Conservation (phyloP, 495 filamentous ascomycete genomes). For the Podospora pseudocomata region DNA sequence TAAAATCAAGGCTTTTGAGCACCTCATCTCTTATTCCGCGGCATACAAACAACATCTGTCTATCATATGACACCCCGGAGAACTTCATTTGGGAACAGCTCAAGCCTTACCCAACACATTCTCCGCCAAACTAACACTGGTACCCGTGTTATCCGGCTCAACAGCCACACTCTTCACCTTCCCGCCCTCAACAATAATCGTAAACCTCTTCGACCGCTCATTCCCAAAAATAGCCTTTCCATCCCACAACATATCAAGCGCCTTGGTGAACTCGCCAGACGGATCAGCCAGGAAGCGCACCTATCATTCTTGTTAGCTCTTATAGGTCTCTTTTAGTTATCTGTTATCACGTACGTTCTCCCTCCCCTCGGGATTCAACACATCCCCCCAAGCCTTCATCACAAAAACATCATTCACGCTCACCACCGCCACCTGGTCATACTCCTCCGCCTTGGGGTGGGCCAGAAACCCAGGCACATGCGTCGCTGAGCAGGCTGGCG, state of each 20-base stretch:
- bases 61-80: neutral
- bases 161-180: conserved; percentile 72
- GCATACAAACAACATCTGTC: neutral
- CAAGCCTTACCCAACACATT: conserved; percentile 56
- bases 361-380: conserved; percentile 58
- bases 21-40: neutral
- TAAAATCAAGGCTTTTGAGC: neutral
- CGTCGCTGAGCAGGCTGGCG: conserved; percentile 69
- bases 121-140: conserved; percentile 57
- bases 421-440: conserved; percentile 80
- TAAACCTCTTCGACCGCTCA: conserved; percentile 83
- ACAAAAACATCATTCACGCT: conserved; percentile 95
- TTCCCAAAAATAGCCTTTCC: conserved; percentile 80
- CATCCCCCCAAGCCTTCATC: conserved; percentile 82
- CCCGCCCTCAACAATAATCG: conserved; percentile 71
- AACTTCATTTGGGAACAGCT: neutral
- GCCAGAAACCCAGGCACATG: conserved; percentile 83
- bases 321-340: too few species aligned
- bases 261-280: conserved; percentile 74
- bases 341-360: neutral
- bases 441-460: conserved; percentile 66
- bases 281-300: conserved; percentile 92
- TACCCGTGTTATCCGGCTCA: conserved; percentile 91
- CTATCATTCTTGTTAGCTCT: conserved; percentile 22
- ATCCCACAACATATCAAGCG: conserved; percentile 81